These are phyloP conservation scores for Purshia tridentata DNA, from an alignment of 306 rosid genomes.

Conservation along the genomic window DNA sequence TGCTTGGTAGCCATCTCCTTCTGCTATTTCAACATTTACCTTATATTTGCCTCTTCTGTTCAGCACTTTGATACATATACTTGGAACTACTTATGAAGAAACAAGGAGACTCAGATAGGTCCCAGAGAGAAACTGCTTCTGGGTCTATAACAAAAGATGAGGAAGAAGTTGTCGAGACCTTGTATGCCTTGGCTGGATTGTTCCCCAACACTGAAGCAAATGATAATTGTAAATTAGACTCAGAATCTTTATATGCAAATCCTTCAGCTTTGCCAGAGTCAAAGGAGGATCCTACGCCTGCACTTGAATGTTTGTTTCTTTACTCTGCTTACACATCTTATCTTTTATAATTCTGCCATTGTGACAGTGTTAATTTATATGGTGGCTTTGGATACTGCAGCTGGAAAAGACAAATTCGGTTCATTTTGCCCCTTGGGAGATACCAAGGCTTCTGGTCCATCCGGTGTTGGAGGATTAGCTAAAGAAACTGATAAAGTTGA, in stretches of 20 bases:
- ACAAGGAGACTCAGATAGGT: conserved; percentile 33
- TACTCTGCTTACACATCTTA: neutral
- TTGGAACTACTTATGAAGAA: conserved; percentile 48
- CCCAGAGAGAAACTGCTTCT: conserved; percentile 30
- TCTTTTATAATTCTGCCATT: conserved; percentile 2
- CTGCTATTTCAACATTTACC: conserved; percentile 17
- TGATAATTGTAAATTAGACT: conserved; percentile 24
- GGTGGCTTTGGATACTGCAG: conserved; percentile 8
- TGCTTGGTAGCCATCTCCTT: conserved; percentile 33
- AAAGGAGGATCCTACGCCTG: conserved; percentile 33
- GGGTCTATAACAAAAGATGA: conserved; percentile 78
- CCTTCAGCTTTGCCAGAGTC: conserved; percentile 35
- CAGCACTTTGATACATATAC: conserved; percentile 18
- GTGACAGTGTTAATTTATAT: conserved; percentile 14
- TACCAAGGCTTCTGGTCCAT: conserved; percentile 19
- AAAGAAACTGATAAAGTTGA: conserved; percentile 29
- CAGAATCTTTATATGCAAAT: conserved; percentile 34
- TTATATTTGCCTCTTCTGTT: conserved; percentile 20
- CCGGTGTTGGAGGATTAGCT: conserved; percentile 36
- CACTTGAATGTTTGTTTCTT: conserved; percentile 50
- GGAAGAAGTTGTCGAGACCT: conserved; percentile 84
- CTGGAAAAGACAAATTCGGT: conserved; percentile 28
- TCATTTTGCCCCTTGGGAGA: conserved; percentile 9
- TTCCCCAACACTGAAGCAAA: conserved; percentile 42
- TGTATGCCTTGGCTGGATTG: conserved; percentile 80